phyloP scores from a whole-genome alignment of 2,329 filamentous ascomycete species.

The Dothiorella sarmentorum region DNA sequence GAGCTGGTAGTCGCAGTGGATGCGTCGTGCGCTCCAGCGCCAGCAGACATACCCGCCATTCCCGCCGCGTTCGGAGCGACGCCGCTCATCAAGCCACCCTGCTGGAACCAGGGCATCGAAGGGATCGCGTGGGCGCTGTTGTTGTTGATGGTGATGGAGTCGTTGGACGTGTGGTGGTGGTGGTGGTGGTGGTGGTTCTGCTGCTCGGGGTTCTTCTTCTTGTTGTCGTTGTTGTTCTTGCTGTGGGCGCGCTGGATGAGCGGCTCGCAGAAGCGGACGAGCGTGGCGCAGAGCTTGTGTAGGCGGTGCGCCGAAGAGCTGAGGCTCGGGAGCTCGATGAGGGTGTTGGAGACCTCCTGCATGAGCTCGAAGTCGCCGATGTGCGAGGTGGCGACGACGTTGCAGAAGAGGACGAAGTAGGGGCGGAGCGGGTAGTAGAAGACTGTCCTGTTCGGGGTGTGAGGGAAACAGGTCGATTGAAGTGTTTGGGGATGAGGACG shows the following conservation, averaged over 20 bases:
- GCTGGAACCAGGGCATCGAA: slow-evolving; percentile 2
- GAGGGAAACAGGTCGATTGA: neutral
- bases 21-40: neutral
- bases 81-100: neutral
- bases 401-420: slow-evolving; percentile 37
- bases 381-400: slow-evolving; percentile 35
- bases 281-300: slow-evolving; percentile 28
- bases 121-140: too few species aligned
- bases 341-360: slow-evolving; percentile 28
- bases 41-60: neutral
- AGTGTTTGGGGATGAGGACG: too few species aligned
- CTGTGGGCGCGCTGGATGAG: slow-evolving; percentile 24
- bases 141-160: neutral
- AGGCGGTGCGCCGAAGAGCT: slow-evolving; percentile 32
- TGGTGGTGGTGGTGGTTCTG: neutral
- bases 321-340: slow-evolving; percentile 28
- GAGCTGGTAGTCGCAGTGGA: neutral
- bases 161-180: neutral
- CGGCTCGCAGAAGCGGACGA: slow-evolving; percentile 31
- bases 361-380: slow-evolving; percentile 30
- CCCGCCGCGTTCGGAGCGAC: too few species aligned
- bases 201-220: neutral
- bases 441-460: slow-evolving; percentile 27
- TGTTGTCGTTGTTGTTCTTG: neutral
- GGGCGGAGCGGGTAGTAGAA: slow-evolving; percentile 34